Evolutionary conservation across 1,284 basidiomycete species (phyloP).

Genomic region (Ganoderma leucocontextum): DNA sequence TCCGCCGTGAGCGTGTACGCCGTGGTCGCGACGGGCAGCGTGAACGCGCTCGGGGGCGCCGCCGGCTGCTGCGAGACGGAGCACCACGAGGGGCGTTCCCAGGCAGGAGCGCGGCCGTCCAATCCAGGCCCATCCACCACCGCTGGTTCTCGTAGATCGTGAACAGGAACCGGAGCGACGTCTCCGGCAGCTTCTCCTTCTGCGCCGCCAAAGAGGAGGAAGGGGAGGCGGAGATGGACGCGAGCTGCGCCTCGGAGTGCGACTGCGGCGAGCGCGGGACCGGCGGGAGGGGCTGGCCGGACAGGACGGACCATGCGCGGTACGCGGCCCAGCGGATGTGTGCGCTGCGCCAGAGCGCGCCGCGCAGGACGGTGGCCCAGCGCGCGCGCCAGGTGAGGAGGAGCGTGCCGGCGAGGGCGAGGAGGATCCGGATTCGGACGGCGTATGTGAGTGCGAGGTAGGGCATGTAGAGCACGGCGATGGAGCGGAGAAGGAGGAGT

Average conservation of each 20-base stretch:
- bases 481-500: constrained; percentile 53
- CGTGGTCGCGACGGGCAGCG: constrained; percentile 59
- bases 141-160: constrained; percentile 94
- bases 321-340: constrained; percentile 69
- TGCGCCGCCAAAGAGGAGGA: not conserved
- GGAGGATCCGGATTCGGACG: constrained; percentile 64
- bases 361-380: constrained; percentile 63
- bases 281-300: constrained; percentile 60
- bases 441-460: constrained; percentile 65
- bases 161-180: constrained; percentile 79
- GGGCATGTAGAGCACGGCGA: constrained; percentile 61
- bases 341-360: constrained; percentile 68
- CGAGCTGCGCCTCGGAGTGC: constrained; percentile 42
- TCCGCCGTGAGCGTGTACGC: constrained; percentile 61
- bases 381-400: constrained; percentile 71
- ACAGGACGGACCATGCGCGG: constrained; percentile 55
- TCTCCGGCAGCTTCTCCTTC: constrained; percentile 22
- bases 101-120: constrained; percentile 92
- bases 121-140: constrained; percentile 93
- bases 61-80: constrained; percentile 63
- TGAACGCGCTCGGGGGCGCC: constrained; percentile 70
- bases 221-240: constrained; percentile 32
- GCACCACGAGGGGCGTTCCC: constrained; percentile 93
- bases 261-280: constrained; percentile 33
- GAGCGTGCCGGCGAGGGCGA: constrained; percentile 67